These are phyloP conservation scores for Backusella parvicylindrica DNA, from an alignment of 192 early-diverging fungal species.

Conservation along the genomic window DNA sequence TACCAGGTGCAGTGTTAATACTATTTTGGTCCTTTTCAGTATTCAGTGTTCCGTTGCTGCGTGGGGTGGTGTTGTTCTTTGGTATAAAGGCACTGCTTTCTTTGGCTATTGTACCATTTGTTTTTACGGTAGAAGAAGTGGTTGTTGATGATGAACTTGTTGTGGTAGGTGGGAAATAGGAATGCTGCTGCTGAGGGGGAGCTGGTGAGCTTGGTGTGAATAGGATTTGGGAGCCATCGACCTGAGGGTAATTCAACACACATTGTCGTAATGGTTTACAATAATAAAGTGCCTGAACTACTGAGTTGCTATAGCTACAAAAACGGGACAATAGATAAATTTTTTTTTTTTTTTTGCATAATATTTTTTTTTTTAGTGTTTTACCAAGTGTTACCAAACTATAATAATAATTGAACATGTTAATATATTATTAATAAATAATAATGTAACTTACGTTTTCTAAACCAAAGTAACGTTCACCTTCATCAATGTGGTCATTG, in stretches of 20 bases:
- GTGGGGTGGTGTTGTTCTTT: background rate
- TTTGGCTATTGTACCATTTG: background rate
- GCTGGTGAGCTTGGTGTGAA: conserved; percentile 32
- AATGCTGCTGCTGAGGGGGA: conserved; percentile 8
- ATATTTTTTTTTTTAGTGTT: background rate
- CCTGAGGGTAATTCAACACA: conserved; percentile 71
- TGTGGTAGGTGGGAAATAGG: conserved; percentile 7
- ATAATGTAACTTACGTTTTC: conserved; percentile 69
- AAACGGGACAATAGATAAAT: too few relatives aligned
- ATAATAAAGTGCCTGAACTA: conserved; percentile 94
- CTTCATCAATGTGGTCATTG: conserved; percentile 50
- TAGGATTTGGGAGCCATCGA: conserved; percentile 13
- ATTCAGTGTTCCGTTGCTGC: background rate
- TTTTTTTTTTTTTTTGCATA: background rate
- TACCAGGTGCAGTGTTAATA: conserved; percentile 29
- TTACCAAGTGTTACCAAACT: conserved; percentile 91
- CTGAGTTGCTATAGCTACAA: conserved; percentile 92
- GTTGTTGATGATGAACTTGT: background rate
- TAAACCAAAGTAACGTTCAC: conserved; percentile 82
- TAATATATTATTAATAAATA: background rate
- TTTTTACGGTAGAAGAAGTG: conserved; percentile 7
- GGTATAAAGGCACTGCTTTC: background rate
- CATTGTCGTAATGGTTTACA: conserved; percentile 94
- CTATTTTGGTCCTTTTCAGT: conserved; percentile 15
- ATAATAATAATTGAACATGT: conserved; percentile 2